Evolutionary conservation across 148 eudicot genomes (phyloP), one percentile per base, ranked within the genome.

Genomic region (Amaranthus hypochondriacus): DNA sequence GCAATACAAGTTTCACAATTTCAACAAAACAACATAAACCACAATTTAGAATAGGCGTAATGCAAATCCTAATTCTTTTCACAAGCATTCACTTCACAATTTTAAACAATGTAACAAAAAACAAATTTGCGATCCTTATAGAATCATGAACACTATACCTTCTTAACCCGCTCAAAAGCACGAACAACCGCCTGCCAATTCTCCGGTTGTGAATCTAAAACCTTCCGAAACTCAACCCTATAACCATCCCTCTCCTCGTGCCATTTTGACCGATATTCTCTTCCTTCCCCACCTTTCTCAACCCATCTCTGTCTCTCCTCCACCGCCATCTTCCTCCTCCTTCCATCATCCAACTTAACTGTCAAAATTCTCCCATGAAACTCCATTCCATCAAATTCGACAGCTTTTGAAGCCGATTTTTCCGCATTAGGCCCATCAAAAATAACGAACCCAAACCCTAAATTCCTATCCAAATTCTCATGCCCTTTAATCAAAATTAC

Each of bases 301-400:
- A 94, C 85, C 92, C 92, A 94, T 80, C 87, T 84, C 63, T 66
- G 81, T 74, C 97, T 86, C 71, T 85, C 88, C 28, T 46, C 84
- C 0, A 72, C 74, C 77, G 78, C 84, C 74, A 51, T 78, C 80
- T 82, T 94, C 77, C 77, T 48, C 75, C 90, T 86, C 86, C 86
- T 86, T 66, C 98, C 97, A 76, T 94, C 90, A 73, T 94, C 98
- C 86, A 94, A 75, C 55, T 88, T 87, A 68, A 94, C 96, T 11
- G 93, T 89, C 87, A 94, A 60, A 3, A 86, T 85, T 81, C 97
- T 89, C 78, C 98, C 98, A 83, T 89, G 98, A 62, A 94, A 94
- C 81, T 94, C 98, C 68, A 92, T 88, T 47, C 98, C 98, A 52
- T 94, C 98, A 76, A 94, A 94, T 84, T 91, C 98, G 52, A 89